Evolutionary conservation across 1,284 basidiomycete species (phyloP).

Genomic region (Leccinum griseonigrum): DNA sequence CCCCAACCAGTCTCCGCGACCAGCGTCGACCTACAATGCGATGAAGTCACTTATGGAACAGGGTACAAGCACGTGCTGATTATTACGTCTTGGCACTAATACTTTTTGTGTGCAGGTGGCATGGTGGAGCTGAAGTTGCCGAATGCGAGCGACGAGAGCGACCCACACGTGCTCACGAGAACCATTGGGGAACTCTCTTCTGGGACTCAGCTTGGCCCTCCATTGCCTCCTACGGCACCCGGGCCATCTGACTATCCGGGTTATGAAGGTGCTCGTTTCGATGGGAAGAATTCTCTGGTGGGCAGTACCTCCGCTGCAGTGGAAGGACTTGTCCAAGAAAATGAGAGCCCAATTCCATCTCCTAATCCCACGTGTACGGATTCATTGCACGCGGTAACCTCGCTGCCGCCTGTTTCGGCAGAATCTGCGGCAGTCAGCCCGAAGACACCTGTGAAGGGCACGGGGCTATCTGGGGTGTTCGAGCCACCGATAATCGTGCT

Average conservation of each 20-base stretch:
- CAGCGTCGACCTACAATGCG: constrained; percentile 42
- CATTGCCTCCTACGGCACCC: constrained; percentile 35
- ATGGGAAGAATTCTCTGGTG: neutral
- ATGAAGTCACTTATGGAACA: constrained; percentile 71
- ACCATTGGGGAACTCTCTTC: constrained; percentile 48
- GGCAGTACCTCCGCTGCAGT: constrained; percentile 6
- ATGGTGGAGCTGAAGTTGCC: constrained; percentile 56
- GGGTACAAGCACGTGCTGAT: constrained; percentile 37
- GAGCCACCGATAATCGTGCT: constrained; percentile 56
- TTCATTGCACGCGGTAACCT: neutral
- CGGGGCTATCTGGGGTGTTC: constrained; percentile 29
- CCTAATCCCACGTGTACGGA: constrained; percentile 6
- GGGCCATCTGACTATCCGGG: neutral
- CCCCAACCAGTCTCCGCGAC: constrained; percentile 12
- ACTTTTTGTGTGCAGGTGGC: constrained; percentile 42
- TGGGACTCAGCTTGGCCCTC: constrained; percentile 37
- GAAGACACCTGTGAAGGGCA: constrained; percentile 14
- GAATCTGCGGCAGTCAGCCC: constrained; percentile 12
- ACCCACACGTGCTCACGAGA: constrained; percentile 43
- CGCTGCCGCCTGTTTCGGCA: constrained; percentile 2
- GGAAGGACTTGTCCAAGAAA: constrained; percentile 8
- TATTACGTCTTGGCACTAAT: constrained; percentile 1
- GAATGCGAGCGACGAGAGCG: constrained; percentile 37
- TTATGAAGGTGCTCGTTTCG: constrained; percentile 1
- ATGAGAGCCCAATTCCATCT: neutral